Evolutionary conservation across 352 stramenopile species (phyloP).

Genomic region (Blastocystis sp.): DNA sequence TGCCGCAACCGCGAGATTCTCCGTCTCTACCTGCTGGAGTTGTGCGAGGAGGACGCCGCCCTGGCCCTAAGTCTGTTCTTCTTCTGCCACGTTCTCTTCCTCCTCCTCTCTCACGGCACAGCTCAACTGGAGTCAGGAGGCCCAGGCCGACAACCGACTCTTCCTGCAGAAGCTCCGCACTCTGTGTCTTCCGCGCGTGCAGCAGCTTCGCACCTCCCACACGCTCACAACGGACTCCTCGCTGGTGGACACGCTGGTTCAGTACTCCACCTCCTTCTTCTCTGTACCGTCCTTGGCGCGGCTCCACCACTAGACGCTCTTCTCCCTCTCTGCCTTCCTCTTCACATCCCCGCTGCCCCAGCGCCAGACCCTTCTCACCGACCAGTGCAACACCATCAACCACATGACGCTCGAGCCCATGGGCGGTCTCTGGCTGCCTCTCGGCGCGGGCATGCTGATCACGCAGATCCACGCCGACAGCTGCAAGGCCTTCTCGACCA

Average conservation of each 20-base stretch:
- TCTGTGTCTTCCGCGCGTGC: neutral
- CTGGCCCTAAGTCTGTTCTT: constrained; percentile 20
- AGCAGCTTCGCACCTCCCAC: neutral
- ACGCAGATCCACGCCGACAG: neutral
- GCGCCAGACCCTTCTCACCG: neutral
- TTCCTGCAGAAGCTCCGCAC: constrained; percentile 46
- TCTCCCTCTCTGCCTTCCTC: constrained; percentile 32
- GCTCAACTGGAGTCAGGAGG: constrained; percentile 24
- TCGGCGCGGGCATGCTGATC: neutral
- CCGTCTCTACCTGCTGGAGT: constrained; percentile 14
- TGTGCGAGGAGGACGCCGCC: constrained; percentile 8
- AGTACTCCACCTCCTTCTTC: constrained; percentile 50
- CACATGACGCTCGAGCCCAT: neutral
- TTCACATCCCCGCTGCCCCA: neutral
- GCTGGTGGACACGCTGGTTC: neutral
- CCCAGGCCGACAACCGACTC: constrained; percentile 5
- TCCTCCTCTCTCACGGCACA: neutral
- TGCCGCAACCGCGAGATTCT: constrained; percentile 58
- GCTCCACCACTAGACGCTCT: neutral
- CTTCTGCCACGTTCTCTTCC: neutral
- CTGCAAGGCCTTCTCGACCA: constrained; percentile 24
- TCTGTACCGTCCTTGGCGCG: neutral
- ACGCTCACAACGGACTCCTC: neutral
- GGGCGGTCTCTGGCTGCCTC: neutral
- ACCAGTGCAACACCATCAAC: constrained; percentile 34